Base-by-base conservation (phyloP, 2,329 filamentous ascomycete genomes). In the Zymoseptoria brevis region DNA sequence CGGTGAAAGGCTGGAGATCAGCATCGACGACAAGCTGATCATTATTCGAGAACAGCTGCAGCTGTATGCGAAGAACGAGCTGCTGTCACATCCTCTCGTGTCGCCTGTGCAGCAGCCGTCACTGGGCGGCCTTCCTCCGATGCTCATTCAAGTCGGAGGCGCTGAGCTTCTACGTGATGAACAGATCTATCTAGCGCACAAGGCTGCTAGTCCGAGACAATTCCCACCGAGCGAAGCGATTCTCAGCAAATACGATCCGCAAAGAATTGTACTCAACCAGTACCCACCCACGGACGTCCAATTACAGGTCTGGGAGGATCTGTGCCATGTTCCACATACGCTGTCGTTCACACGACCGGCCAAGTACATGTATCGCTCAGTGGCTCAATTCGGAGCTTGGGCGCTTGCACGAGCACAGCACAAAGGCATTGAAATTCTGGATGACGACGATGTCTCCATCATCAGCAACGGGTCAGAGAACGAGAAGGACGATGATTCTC, bases 301-400 rank as follows among this genome's bases (percentile, higher is more conserved):
- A 71, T 80, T 99, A 1, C 94, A 97, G 72, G 87, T 97, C 1
- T 97, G 93, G 92, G 93, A 97, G 59, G 89, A 96, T 67, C 78
- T 97, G 2, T 97, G 94, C 68, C 93, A 97, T 71, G 92, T 96
- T 5, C 87, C 88, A 0, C 90, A 93, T 0, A 96, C 92, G 0
- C 80, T 97, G n/a, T 96, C 90, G 68, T 97, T 96, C 72, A 97
- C 93, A 0, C 83, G 87, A n/a, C 94, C 94, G 0, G 94, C 93
- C 52, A 97, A 97, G 73, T 89, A 88, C 75, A 96, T 97, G 91
- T 97, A 90, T 72, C 84, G 93, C 53, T 89, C 90, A 1, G 85
- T 96, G 56, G 89, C 94, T 0, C 93, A 96, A 66, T 97, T 99
- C 69, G 88, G 91, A 1, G 90, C 92, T 0, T 97, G 92, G 92